Conservation (phyloP, 108 stramenopile species). For the Bacterosira constricta region DNA sequence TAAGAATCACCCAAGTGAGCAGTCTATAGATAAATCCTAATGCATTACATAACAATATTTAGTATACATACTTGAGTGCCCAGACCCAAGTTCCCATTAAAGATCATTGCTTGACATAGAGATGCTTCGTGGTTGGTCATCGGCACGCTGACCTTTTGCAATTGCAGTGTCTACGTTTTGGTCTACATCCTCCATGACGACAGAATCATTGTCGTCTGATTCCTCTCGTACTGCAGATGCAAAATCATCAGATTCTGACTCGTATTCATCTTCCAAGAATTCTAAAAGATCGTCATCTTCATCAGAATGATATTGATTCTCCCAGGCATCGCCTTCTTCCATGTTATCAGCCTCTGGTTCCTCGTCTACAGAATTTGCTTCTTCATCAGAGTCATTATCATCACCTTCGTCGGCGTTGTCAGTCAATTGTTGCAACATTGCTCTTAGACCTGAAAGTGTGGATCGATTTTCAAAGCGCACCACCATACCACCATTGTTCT, state of each 20-base stretch:
- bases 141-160: conserved; percentile 14
- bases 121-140: conserved; percentile 48
- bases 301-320: background rate
- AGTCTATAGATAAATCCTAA: background rate
- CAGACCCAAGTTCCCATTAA: background rate
- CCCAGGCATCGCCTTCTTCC: conserved; percentile 38
- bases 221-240: conserved; percentile 20
- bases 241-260: conserved; percentile 28
- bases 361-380: conserved; percentile 13
- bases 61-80: background rate
- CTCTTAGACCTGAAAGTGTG: conserved; percentile 21
- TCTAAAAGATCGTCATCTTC: conserved; percentile 34
- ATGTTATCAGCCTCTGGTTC: conserved; percentile 23
- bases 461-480: conserved; percentile 20
- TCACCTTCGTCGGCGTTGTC: conserved; percentile 36
- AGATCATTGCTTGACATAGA: conserved; percentile 55
- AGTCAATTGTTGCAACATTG: conserved; percentile 33
- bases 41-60: background rate
- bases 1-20: background rate
- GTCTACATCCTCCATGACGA: conserved; percentile 47
- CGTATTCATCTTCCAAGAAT: conserved; percentile 23
- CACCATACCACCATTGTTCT: conserved; percentile 13
- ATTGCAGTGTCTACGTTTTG: conserved; percentile 22
- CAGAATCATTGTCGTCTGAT: conserved; percentile 19
- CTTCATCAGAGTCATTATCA: conserved; percentile 43